Base-by-base conservation (phyloP, 208 protist species). In the Acanthamoeba divionensis region DNA sequence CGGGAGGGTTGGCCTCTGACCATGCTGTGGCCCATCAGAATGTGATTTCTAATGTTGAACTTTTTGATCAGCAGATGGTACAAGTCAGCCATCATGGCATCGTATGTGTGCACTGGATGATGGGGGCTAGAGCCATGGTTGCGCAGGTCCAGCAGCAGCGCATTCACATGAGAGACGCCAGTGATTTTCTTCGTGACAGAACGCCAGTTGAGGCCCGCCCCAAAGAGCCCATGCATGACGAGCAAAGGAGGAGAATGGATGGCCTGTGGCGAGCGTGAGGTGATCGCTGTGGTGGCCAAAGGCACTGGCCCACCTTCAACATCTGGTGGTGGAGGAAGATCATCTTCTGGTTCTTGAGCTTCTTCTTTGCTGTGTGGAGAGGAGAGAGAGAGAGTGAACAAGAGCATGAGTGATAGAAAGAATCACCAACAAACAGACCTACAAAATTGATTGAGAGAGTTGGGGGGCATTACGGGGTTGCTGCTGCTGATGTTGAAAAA, bases 21-120 rank as follows among this genome's bases (percentile, higher is more conserved):
- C 79, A 88, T 88, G 55, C 79, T 88, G 57, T 88, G 79, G 36
- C 79, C 79, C 52, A 88, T 71, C 24, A 88, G 79, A 21, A 62
- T 60, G 29, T 71, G 48, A 26, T n/a, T 69, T 38, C 24, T 29
- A 18, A 88, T 44, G 33, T 41, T n/a, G 26, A 71, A 71, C 33
- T 47, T 36, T 24, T 69, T 21, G 8, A 41, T 88, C 38, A 88
- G 60, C 29, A 88, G 60, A 62, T 71, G 52, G 57, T 69, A 47
- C 10, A 88, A 44, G 7, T 88, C 79, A 55, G 44, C 36, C 0
- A 69, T 47, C 79, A 88, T 88, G 57, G 79, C 24, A 13, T 88
- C 79, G 38, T 88, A 88, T 38, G 79, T 33, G 55, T 65, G 52
- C 4, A 55, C 79, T 7, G 13, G n/a, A 33, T 65, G 60, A 33